Conservation (phyloP, 1,284 basidiomycete genomes). For the Cerioporus squamosus region DNA sequence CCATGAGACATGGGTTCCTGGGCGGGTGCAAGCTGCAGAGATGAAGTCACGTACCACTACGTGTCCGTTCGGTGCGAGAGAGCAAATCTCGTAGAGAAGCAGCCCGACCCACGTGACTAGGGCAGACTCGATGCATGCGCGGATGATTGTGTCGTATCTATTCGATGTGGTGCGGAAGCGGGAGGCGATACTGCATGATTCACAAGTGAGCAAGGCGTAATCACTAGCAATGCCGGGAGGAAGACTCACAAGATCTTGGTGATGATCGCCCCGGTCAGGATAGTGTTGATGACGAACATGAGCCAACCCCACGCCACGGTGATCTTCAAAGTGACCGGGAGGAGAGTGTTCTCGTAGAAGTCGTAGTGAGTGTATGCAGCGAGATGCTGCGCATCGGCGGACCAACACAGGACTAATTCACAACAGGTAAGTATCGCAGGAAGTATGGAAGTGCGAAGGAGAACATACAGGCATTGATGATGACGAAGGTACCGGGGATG, state of each 20-base stretch:
- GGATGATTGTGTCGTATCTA: constrained; percentile 16
- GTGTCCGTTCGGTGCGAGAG: constrained; percentile 27
- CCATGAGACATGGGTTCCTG: neutral
- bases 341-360: constrained; percentile 25
- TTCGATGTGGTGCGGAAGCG: neutral
- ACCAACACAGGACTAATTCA: constrained; percentile 26
- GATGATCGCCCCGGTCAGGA: constrained; percentile 28
- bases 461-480: constrained; percentile 24
- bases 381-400: constrained; percentile 27
- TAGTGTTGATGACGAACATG: constrained; percentile 28
- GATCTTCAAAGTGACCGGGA: constrained; percentile 24
- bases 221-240: neutral
- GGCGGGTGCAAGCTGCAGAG: neutral
- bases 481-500: constrained; percentile 19
- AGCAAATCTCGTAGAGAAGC: constrained; percentile 27
- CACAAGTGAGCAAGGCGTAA: too few relatives aligned
- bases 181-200: too few relatives aligned
- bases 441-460: neutral
- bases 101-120: constrained; percentile 33
- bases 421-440: neutral
- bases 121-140: constrained; percentile 29
- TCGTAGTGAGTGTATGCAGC: constrained; percentile 15
- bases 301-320: constrained; percentile 32
- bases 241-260: constrained; percentile 24
- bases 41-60: constrained; percentile 13